Base-by-base conservation (phyloP, 2,329 filamentous ascomycete species). In the Calycina herbarum region DNA sequence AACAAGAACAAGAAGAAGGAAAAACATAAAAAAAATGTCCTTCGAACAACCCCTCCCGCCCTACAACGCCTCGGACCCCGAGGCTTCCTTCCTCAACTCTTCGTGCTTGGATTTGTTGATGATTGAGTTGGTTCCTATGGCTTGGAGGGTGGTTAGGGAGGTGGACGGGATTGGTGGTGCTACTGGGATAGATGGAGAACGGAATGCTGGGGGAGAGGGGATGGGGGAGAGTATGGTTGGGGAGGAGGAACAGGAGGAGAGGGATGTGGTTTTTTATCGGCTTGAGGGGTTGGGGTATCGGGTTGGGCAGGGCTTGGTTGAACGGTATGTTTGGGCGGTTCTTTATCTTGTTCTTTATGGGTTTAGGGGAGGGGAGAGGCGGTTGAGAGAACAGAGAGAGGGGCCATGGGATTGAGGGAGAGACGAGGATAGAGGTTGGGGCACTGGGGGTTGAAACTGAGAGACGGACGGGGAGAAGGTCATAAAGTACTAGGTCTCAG, bases 101-200 rank as follows among this genome's bases (percentile, higher is more conserved):
- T 95, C 94, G 59, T 93, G 91, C 77, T 88, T 99, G 73, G 95
- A 99, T 79, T 90, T 99, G 73, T 86, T 99, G 64, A 86, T 99
- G 73, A 98, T 98, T 76, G 95, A 99, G 81, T 87, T 99, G 64
- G 95, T 99, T 17, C 95, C 95, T 48, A 90, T 98, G 82, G 92
- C 94, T 5, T 93, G 96, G 78, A 89, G 95, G 70, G 85, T 98
- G 68, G 89, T 92, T 27, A 86, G 89, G 74, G 89, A 95, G 74
- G 65, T 75, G 11, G 74, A 74, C 62, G 60, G 61, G 29, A 40
- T 48, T 3, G 20, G 20, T 20, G 20, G 20, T 20, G 20, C 20
- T 20, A 20, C 20, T 20, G 20, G 20, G 20, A 20, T 27, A 45
- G 5, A 15, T 61, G 56, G 68, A 5, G 48, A 38, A 31, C 59